phyloP scores from a whole-genome alignment of 2,329 filamentous ascomycete genomes.

The Talaromyces sp. region DNA sequence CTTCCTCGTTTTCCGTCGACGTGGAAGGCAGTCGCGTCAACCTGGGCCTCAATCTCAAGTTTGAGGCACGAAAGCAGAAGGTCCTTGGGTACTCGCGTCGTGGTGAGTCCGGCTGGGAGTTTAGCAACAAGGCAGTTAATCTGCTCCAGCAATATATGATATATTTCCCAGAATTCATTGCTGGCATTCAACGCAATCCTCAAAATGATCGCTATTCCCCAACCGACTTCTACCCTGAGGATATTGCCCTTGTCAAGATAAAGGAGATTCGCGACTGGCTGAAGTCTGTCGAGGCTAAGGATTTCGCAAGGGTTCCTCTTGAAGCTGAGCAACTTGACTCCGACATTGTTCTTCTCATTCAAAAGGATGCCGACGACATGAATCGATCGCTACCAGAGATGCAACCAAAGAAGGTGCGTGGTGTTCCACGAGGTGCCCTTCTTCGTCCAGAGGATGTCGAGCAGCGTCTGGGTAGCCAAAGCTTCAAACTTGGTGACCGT shows the following conservation, averaged over 20 bases:
- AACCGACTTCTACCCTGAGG: constrained; percentile 79
- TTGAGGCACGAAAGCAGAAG: constrained; percentile 92
- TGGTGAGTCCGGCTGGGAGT: constrained; percentile 88
- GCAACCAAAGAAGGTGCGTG: constrained; percentile 70
- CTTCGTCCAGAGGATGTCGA: constrained; percentile 96
- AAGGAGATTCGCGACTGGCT: constrained; percentile 95
- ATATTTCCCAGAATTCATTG: constrained; percentile 93
- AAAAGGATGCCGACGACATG: constrained; percentile 70
- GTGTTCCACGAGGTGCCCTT: constrained; percentile 82
- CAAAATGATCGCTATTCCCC: constrained; percentile 82
- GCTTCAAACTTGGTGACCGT: constrained; percentile 82
- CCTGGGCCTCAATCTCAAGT: constrained; percentile 92
- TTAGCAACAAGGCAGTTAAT: constrained; percentile 79
- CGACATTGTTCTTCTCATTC: constrained; percentile 79
- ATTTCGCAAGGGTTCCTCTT: constrained; percentile 91
- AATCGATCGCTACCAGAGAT: constrained; percentile 56
- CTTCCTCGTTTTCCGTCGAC: constrained; percentile 85
- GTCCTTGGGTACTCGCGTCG: constrained; percentile 94
- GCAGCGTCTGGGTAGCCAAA: constrained; percentile 83
- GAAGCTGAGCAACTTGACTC: constrained; percentile 97
- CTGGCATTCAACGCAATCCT: constrained; percentile 80
- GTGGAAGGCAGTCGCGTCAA: constrained; percentile 84
- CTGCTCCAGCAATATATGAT: constrained; percentile 88
- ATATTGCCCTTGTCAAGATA: constrained; percentile 74
- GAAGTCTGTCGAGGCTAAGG: constrained; percentile 86